phyloP scores from a whole-genome alignment of 768 basidiomycete species.

The Boletus rufocinnamomeus region DNA sequence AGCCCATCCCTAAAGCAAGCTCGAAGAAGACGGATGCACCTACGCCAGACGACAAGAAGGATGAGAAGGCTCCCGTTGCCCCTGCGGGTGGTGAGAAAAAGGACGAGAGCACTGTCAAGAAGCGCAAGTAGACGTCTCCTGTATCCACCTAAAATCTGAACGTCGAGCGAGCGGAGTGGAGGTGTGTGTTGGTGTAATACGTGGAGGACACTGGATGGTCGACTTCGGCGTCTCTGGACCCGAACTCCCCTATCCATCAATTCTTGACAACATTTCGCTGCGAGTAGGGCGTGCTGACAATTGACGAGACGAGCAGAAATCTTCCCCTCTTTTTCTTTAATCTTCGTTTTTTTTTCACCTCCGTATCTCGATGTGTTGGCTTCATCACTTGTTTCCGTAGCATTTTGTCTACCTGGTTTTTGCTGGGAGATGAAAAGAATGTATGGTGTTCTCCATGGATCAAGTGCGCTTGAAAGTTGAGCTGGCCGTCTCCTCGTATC shows the following conservation, averaged over 20 bases:
- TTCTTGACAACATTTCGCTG: constrained; percentile 15
- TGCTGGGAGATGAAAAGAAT: constrained; percentile 20
- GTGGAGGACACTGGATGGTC: constrained; percentile 17
- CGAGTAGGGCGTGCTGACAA: constrained; percentile 11
- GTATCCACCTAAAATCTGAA: constrained; percentile 10
- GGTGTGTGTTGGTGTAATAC: constrained; percentile 6
- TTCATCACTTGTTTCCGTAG: constrained; percentile 25
- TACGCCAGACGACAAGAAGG: constrained; percentile 66
- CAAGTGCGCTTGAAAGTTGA: not conserved
- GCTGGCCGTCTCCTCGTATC: not conserved
- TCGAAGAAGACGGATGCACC: constrained; percentile 77
- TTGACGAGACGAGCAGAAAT: constrained; percentile 5
- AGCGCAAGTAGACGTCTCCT: constrained; percentile 56
- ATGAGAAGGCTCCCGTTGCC: constrained; percentile 65
- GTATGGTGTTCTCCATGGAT: constrained; percentile 26
- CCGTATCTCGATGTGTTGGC: constrained; percentile 6
- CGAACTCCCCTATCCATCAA: constrained; percentile 2
- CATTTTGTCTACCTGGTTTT: constrained; percentile 5
- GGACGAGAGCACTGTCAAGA: constrained; percentile 68
- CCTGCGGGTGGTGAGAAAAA: constrained; percentile 75
- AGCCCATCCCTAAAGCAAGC: constrained; percentile 66
- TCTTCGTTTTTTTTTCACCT: constrained; percentile 3
- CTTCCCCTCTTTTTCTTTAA: constrained; percentile 1
- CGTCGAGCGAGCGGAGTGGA: not conserved
- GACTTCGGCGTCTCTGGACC: not conserved